Conservation (phyloP, 2,329 filamentous ascomycete genomes). For the Trichophyton simii region DNA sequence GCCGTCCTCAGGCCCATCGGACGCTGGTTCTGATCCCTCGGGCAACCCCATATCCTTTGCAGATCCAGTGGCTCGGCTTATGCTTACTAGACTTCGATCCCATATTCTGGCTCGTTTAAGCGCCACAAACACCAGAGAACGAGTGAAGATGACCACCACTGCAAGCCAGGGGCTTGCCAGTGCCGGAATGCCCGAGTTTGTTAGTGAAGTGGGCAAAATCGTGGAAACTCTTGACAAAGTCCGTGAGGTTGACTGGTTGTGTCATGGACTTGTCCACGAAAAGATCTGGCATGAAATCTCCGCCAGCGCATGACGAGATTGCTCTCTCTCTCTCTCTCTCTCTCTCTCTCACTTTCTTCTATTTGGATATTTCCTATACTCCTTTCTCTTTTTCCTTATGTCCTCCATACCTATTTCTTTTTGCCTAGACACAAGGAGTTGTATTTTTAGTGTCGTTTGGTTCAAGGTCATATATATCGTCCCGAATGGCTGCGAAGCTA, state of each 20-base stretch:
- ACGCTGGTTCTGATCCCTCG: slow-evolving; percentile 18
- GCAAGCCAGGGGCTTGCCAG: slow-evolving; percentile 48
- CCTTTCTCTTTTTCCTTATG: not conserved
- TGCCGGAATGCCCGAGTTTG: slow-evolving; percentile 51
- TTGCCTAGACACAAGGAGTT: not conserved
- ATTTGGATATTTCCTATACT: not conserved
- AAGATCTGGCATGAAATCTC: slow-evolving; percentile 30
- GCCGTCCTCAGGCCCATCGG: slow-evolving; percentile 9
- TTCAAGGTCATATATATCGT: not conserved
- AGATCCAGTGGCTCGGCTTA: slow-evolving; percentile 49
- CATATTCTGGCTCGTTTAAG: slow-evolving; percentile 44
- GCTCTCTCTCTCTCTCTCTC: not conserved
- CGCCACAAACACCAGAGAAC: slow-evolving; percentile 48
- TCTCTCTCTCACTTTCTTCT: not conserved
- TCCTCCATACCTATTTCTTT: not conserved
- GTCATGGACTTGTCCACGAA: slow-evolving; percentile 47
- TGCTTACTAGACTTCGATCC: slow-evolving; percentile 46
- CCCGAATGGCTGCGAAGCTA: not conserved
- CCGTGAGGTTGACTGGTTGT: slow-evolving; percentile 46
- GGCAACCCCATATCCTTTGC: slow-evolving; percentile 34
- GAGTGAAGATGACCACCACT: slow-evolving; percentile 44
- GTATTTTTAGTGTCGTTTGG: not conserved
- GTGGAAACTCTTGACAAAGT: slow-evolving; percentile 47
- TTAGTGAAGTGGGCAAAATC: slow-evolving; percentile 45
- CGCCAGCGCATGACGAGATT: not conserved